Evolutionary conservation across 2,329 filamentous ascomycete genomes (phyloP).

Genomic region (Neophaeococcomyces aloes): DNA sequence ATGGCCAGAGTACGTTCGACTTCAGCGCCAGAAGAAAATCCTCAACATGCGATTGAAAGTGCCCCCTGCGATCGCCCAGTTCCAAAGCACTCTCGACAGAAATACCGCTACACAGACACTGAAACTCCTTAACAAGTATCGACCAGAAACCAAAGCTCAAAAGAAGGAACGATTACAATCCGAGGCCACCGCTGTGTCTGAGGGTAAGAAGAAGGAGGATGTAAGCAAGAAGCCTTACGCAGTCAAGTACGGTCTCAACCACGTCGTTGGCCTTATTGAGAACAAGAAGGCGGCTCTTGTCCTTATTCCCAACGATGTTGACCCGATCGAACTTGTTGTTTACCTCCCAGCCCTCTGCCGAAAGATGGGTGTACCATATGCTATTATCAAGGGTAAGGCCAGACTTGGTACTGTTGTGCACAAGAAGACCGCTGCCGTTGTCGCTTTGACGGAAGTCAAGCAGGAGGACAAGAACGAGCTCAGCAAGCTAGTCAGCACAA

Average conservation of each 20-base stretch:
- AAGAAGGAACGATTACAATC: conserved; percentile 99
- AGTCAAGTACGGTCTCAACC: conserved; percentile 99
- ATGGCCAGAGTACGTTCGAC: conserved; percentile 97
- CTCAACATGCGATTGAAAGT: conserved; percentile 98
- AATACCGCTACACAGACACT: conserved; percentile 94
- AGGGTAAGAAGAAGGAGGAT: conserved; percentile 99
- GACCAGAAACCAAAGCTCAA: conserved; percentile 95
- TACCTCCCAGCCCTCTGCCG: conserved; percentile 98
- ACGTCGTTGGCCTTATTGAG: conserved; percentile 93
- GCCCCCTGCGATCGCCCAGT: conserved; percentile 91
- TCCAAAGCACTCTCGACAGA: conserved; percentile 92
- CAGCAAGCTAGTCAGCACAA: conserved; percentile 84
- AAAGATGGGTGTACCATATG: conserved; percentile 99
- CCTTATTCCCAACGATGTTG: conserved; percentile 97
- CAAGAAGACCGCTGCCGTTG: conserved; percentile 99
- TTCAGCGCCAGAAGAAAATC: conserved; percentile 92
- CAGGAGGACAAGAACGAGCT: conserved; percentile 97
- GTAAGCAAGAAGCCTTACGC: conserved; percentile 99
- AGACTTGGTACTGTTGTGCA: conserved; percentile 97
- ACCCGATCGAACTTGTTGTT: conserved; percentile 98
- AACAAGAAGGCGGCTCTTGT: conserved; percentile 99
- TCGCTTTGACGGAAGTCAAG: conserved; percentile 93
- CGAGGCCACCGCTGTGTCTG: conserved; percentile 94
- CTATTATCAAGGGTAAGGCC: conserved; percentile 99
- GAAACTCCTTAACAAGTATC: conserved; percentile 99